These are phyloP conservation scores for Penicillium sp. DNA, from an alignment of 2,329 filamentous ascomycete species.

Conservation along the genomic window DNA sequence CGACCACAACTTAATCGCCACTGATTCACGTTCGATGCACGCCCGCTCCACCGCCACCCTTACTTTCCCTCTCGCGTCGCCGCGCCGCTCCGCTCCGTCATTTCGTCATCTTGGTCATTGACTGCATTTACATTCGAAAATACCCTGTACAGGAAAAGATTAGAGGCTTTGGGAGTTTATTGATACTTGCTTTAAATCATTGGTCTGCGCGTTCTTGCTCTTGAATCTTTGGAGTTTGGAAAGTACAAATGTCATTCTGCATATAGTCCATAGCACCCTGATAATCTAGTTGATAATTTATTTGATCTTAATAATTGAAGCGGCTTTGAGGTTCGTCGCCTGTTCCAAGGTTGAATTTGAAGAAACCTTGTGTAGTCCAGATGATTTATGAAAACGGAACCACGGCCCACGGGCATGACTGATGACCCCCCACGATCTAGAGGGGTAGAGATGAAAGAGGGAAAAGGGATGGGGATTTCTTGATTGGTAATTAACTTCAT, in stretches of 20 bases:
- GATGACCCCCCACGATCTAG: background rate
- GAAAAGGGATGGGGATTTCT: no score
- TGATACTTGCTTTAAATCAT: constrained; percentile 1
- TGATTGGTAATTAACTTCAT: background rate
- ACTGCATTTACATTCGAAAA: constrained; percentile 5
- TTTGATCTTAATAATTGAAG: background rate
- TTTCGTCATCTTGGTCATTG: background rate
- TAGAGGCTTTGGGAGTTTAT: constrained; percentile 17
- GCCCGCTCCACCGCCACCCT: background rate
- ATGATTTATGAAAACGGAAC: background rate
- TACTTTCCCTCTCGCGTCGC: background rate
- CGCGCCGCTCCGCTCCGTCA: background rate
- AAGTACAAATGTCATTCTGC: background rate
- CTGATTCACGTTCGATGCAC: background rate
- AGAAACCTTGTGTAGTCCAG: background rate
- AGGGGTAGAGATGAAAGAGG: no score
- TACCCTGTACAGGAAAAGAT: constrained; percentile 19
- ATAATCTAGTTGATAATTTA: background rate
- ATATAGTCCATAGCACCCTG: background rate
- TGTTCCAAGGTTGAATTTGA: background rate
- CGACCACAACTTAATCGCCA: background rate
- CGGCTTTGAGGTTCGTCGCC: no score
- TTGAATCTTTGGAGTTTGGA: constrained; percentile 6
- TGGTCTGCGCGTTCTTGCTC: background rate
- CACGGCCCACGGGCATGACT: no score